phyloP scores from a whole-genome alignment of 2,329 filamentous ascomycete species.

The Periconia digitata region DNA sequence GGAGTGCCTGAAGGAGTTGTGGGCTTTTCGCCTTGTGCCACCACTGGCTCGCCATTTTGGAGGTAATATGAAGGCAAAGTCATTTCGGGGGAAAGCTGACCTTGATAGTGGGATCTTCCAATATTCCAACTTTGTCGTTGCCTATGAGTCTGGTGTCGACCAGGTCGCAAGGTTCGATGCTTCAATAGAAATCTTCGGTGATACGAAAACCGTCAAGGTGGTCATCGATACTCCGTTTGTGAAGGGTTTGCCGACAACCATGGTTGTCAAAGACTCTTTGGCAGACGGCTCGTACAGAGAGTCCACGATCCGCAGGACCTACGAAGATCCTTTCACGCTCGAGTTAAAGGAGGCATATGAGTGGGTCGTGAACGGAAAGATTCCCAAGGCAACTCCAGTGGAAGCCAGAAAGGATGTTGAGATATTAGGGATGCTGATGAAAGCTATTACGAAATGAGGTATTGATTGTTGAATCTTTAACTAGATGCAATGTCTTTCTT shows the following conservation, averaged over 20 bases:
- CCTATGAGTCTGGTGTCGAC: slow-evolving; percentile 61
- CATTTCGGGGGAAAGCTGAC: not conserved
- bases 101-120: slow-evolving; percentile 13
- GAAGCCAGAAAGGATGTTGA: slow-evolving; percentile 49
- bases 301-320: slow-evolving; percentile 47
- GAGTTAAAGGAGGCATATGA: slow-evolving; percentile 36
- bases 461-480: too few species aligned
- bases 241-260: slow-evolving; percentile 54
- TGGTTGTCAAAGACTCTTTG: slow-evolving; percentile 5
- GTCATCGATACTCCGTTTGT: slow-evolving; percentile 61
- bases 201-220: slow-evolving; percentile 57
- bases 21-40: slow-evolving; percentile 15
- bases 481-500: too few species aligned
- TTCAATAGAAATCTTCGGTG: slow-evolving; percentile 55
- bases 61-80: not conserved
- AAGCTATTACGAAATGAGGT: not conserved
- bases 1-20: slow-evolving; percentile 49
- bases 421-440: slow-evolving; percentile 23
- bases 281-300: slow-evolving; percentile 37
- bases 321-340: slow-evolving; percentile 50
- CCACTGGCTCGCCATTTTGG: slow-evolving; percentile 7
- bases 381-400: slow-evolving; percentile 44
- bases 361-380: slow-evolving; percentile 41
- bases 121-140: slow-evolving; percentile 50
- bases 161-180: slow-evolving; percentile 57